phyloP scores from a whole-genome alignment of 345 rosid species.

The Euphorbia pulcherrima region DNA sequence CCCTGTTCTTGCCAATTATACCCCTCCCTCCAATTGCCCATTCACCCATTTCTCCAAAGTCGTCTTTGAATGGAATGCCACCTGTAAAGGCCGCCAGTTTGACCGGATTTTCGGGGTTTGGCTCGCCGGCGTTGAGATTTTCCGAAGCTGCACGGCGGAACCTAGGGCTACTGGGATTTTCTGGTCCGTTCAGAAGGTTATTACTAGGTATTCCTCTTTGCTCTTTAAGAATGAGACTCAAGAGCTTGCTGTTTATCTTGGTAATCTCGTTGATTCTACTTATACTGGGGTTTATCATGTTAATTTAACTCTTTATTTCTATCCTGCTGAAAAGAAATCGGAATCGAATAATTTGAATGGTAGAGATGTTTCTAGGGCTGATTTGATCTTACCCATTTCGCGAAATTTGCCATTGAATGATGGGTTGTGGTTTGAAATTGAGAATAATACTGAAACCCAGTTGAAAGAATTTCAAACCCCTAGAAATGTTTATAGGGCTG shows the following conservation, averaged over 20 bases:
- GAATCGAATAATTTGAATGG: constrained; percentile 13
- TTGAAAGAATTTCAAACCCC: constrained; percentile 58
- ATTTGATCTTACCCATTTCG: constrained; percentile 75
- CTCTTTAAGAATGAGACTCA: constrained; percentile 53
- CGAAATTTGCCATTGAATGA: constrained; percentile 56
- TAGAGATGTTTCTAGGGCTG: constrained; percentile 48
- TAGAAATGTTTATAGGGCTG: constrained; percentile 76
- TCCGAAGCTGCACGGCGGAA: constrained; percentile 94
- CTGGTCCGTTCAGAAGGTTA: constrained; percentile 76
- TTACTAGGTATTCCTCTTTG: constrained; percentile 71
- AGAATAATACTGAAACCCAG: constrained; percentile 39
- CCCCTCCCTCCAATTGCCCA: constrained; percentile 57
- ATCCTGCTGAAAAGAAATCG: constrained; percentile 36
- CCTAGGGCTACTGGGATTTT: constrained; percentile 61
- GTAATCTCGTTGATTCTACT: constrained; percentile 55
- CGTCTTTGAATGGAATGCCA: constrained; percentile 75
- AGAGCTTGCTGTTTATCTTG: constrained; percentile 58
- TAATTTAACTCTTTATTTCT: constrained; percentile 55
- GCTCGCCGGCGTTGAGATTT: constrained; percentile 86
- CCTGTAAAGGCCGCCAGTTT: constrained; percentile 68
- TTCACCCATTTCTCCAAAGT: constrained; percentile 54
- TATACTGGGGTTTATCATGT: constrained; percentile 87
- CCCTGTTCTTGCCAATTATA: constrained; percentile 65
- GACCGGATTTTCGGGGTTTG: constrained; percentile 88
- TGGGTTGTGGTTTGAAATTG: constrained; percentile 83